Evolutionary conservation across 2,329 filamentous ascomycete species (phyloP), one percentile per base, ranked within the genome.

Genomic region (Fulvia fulva): DNA sequence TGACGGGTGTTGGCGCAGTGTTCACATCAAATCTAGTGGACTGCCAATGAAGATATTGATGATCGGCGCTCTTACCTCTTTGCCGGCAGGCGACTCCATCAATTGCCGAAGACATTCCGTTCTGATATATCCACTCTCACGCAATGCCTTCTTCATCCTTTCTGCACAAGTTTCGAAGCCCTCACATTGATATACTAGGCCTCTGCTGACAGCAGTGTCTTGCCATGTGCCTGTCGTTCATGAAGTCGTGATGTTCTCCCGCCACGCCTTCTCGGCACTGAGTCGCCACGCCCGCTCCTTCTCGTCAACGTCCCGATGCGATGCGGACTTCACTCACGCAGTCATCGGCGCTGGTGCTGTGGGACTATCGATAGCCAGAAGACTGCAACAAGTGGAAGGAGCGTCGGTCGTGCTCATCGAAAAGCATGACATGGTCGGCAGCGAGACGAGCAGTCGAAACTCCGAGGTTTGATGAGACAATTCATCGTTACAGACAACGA

Each of bases 391-490:
- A 58, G 78, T 80, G 59, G 78, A 84, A 30, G 77, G 80, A 21
- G 80, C 81, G 5, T 84, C 83, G 1, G 93, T 90, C 0, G 80
- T 96, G 12, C 79, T 96, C 55, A 84, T 97, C 1, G 92, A 97
- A 75, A 85, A 89, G 25, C 89, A 96, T 78, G 75, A 80, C 22
- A 80, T 82, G 52, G 81, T 89, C 25, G 92, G 92, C 51, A 93
- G 86, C 26, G 92, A 97, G 77, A 96, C 91, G 0, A 92, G 88
- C 62, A 90, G 88, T 64, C 87, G 92, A 65, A 97, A 96, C 78
- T 93, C 89, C 70, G 92, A 97, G 82, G 84, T 85, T 19, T 12
- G 50, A 34, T 8, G 46, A 5, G 11, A 14, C 43, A 45, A 23
- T n/a, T n/a, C 14, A 6, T n/a, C 12, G 7, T 7, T 55, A 34